These are phyloP conservation scores for Rhodotorula sp. DNA, from an alignment of 1,284 basidiomycete genomes.

Conservation along the genomic window DNA sequence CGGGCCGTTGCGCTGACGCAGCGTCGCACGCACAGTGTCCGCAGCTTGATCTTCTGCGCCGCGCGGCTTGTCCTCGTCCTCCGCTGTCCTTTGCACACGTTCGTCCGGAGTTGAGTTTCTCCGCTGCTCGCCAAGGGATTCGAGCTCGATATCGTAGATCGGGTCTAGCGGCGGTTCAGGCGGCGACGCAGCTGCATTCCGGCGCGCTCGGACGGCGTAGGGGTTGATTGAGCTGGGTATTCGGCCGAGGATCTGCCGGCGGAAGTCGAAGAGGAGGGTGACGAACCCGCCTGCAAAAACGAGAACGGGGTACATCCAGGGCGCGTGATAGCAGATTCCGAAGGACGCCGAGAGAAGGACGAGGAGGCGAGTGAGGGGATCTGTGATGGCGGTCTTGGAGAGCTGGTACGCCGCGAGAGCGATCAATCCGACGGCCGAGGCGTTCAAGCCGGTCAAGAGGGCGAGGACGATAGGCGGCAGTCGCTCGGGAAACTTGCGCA, in stretches of 20 bases:
- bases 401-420: conserved; percentile 59
- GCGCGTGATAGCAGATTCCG: conserved; percentile 58
- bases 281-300: conserved; percentile 48
- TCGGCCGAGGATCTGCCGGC: neutral
- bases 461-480: conserved; percentile 57
- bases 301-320: conserved; percentile 54
- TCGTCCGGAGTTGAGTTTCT: too few species aligned
- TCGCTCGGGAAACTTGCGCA: conserved; percentile 53
- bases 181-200: neutral
- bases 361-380: conserved; percentile 55
- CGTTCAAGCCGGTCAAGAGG: conserved; percentile 60
- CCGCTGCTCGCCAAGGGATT: neutral
- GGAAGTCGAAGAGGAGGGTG: conserved; percentile 34
- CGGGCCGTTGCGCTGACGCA: neutral
- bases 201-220: neutral
- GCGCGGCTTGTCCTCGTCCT: too few species aligned
- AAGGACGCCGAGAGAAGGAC: conserved; percentile 55
- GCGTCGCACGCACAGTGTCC: neutral
- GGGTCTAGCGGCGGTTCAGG: neutral
- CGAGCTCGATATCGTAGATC: neutral
- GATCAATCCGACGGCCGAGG: conserved; percentile 60
- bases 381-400: conserved; percentile 55
- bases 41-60: too few species aligned
- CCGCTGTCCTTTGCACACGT: too few species aligned
- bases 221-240: neutral